Evolutionary conservation across 805 yeast genomes (phyloP), one percentile per base, ranked within the genome.

Genomic region (Grigorovia jiainica): DNA sequence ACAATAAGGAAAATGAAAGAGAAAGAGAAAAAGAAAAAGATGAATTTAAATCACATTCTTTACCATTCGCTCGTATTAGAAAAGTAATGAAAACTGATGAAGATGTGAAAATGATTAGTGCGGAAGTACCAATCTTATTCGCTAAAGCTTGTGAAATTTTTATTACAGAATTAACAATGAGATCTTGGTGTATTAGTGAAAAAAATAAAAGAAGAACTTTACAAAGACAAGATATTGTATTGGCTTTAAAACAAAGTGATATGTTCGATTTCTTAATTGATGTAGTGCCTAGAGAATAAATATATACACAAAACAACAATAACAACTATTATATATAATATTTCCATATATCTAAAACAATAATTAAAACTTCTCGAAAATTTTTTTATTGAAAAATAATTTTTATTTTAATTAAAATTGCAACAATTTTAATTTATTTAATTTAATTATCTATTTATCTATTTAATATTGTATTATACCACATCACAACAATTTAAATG

Each of bases 141-240:
- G 97, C 98, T 37, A 92, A 92, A 62, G 97, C 97, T 1, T 92
- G 98, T 64, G 99, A 92, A 60, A 80, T 92, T 29, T 92, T 92
- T 64, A 90, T 92, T 52, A 89, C 98, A 1, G 99, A 92, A 61
- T 68, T 92, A 42, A 89, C 99, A 11, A 89, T 92, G 96, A 72
- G 99, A 44, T 97, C 98, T 7, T 92, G 98, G 98, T 87, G 92
- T 47, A 96, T 89, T 54, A 96, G 97, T 3, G 97, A 92, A 62
- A 96, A 87, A 55, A 86, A 86, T 66, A 92, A 92, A 59, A 75
- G 99, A 50, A 68, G 99, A 46, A 92, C 99, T 5, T 67, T 92
- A 45, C 99, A 92, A 61, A 84, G 87, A 55, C 78, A 87, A 1
- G 99, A 92, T 58, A 87, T 92, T 47, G 95, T 96, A 2, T 92